Evolutionary conservation across 306 rosid genomes (phyloP), one percentile per base, ranked within the genome.

Genomic region (Citrullus amarus): DNA sequence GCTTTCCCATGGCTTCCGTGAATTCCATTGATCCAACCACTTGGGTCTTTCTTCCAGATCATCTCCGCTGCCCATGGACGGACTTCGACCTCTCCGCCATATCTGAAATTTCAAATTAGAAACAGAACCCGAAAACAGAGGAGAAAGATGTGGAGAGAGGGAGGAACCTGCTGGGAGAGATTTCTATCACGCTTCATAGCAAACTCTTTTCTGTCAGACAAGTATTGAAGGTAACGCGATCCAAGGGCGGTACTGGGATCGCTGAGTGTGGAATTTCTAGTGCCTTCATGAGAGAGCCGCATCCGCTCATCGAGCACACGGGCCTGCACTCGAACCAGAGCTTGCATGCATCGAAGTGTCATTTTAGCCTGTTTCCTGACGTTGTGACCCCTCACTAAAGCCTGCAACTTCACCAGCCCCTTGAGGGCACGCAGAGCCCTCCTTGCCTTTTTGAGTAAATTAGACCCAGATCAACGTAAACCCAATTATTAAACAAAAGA

Each of bases 341-440:
- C 96, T 71, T 92, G 98, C 98, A 92, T 94, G 91, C 98, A 92
- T 71, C 88, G 73, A 16, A 94, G 96, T 0, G 98, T 94, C 97
- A 94, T 92, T 87, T 94, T 92, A 3, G 98, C 98, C 69, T 94
- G 98, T 85, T 92, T 94, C 75, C 98, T 84, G 61, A 94, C 98
- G 57, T 94, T 94, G 75, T 94, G 98, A 36, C 98, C 98, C 51
- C 97, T 89, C 77, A 94, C 98, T 41, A 94, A 78, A 32, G 98
- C 98, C 83, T 94, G 98, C 86, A 94, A 84, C 86, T 94, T 94
- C 76, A 94, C 98, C 22, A 94, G 78, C 39, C 98, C 98, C 78
- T 94, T 94, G 0, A 94, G 92, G 39, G 98, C 98, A 15, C 95
- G 85, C 69, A 90, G 91, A 9, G 98, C 98, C 80, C 98, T 92